Conservation (phyloP, 164 flowering plant species). For the Hamamelis virginiana region DNA sequence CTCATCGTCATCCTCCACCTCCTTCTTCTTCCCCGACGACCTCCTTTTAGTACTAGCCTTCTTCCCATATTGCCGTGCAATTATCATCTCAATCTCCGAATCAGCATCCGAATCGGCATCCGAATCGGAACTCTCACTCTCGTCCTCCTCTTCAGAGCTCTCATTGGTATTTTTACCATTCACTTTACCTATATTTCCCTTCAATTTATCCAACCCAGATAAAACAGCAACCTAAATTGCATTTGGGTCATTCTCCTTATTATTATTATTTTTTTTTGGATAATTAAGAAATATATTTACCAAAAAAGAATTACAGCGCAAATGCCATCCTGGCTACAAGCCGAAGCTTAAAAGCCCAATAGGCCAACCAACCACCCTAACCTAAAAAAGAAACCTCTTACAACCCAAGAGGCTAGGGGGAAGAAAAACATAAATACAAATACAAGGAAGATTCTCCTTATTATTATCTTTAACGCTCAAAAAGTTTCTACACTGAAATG, state of each 20-base stretch:
- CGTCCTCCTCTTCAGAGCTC: slow-evolving; percentile 60
- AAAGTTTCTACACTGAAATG: slow-evolving; percentile 86
- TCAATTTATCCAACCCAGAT: slow-evolving; percentile 59
- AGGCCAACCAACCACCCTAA: too few species aligned
- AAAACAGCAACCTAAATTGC: slow-evolving; percentile 46
- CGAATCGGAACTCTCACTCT: slow-evolving; percentile 82
- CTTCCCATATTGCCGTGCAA: slow-evolving; percentile 63
- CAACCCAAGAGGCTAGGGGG: too few species aligned
- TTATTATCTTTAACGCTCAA: slow-evolving; percentile 77
- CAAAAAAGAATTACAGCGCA: too few species aligned
- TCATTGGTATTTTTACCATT: slow-evolving; percentile 29
- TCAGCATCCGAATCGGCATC: too few species aligned
- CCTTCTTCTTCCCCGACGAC: slow-evolving; percentile 28
- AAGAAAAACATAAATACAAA: too few species aligned
- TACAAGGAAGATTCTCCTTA: too few species aligned
- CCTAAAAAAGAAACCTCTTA: too few species aligned
- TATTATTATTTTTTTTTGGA: too few species aligned
- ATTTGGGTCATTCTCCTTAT: slow-evolving; percentile 59
- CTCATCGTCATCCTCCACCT: slow-evolving; percentile 37
- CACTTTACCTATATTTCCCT: slow-evolving; percentile 33
- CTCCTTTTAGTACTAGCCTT: slow-evolving; percentile 34
- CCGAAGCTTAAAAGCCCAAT: too few species aligned
- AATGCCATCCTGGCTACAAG: too few species aligned
- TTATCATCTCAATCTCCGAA: slow-evolving; percentile 82
- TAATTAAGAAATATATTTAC: too few species aligned